Conservation (phyloP, 73 alveolate genomes). For the Loxodes magnus region DNA sequence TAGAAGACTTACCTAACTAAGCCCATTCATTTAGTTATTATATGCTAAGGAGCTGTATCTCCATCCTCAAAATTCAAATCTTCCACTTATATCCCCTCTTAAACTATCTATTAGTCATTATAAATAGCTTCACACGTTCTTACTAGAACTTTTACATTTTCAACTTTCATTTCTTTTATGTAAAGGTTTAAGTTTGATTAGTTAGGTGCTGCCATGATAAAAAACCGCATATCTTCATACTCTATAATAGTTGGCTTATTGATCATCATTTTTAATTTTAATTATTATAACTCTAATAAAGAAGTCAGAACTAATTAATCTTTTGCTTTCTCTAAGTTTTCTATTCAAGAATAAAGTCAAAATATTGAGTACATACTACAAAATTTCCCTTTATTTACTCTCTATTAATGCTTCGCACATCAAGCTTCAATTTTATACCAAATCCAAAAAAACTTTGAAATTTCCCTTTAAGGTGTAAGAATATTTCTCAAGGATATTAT, state of each 20-base stretch:
- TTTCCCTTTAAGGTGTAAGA: too few relatives aligned
- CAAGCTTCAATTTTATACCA: too few relatives aligned
- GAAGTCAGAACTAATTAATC: too few relatives aligned
- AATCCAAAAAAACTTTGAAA: too few relatives aligned
- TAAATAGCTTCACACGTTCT: conserved; percentile 9
- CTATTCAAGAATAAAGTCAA: too few relatives aligned
- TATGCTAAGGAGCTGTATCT: conserved; percentile 25
- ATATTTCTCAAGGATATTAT: too few relatives aligned
- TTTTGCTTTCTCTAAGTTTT: too few relatives aligned
- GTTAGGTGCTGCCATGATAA: conserved; percentile 11
- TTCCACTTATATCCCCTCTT: conserved; percentile 1
- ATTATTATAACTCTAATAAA: too few relatives aligned
- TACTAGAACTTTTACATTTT: neutral
- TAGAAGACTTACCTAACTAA: conserved; percentile 16
- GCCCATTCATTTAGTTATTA: conserved; percentile 16
- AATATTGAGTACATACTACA: too few relatives aligned
- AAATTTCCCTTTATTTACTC: too few relatives aligned
- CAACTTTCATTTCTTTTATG: neutral
- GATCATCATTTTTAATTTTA: conserved; percentile 1
- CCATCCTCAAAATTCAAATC: conserved; percentile 38
- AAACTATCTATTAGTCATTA: neutral
- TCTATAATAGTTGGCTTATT: neutral
- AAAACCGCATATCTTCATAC: conserved; percentile 2
- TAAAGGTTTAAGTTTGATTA: neutral
- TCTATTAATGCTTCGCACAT: too few relatives aligned